phyloP scores from a whole-genome alignment of 441 rosid species.

The Codiaeum variegatum region DNA sequence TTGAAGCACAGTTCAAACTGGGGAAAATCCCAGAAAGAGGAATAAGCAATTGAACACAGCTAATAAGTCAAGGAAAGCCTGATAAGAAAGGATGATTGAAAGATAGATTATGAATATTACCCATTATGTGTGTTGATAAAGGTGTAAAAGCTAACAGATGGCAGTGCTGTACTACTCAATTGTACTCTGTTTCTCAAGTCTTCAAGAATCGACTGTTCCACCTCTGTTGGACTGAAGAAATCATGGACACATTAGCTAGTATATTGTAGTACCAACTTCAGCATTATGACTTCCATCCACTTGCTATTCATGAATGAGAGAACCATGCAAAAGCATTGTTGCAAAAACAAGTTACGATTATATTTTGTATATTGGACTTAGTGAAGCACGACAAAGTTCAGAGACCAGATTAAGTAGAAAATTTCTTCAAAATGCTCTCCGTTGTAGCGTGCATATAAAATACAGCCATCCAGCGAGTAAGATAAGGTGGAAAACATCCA shows the following conservation, averaged over 20 bases:
- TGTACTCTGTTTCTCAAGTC: constrained; percentile 94
- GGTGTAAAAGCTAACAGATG: constrained; percentile 94
- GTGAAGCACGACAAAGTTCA: background rate
- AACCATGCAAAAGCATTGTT: background rate
- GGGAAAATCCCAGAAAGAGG: constrained; percentile 6
- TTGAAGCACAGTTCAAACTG: constrained; percentile 80
- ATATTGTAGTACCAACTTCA: background rate
- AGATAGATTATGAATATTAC: constrained; percentile 35
- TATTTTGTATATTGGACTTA: background rate
- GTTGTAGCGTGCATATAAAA: background rate
- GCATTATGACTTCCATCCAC: constrained; percentile 2
- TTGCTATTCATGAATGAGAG: background rate
- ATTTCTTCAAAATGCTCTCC: background rate
- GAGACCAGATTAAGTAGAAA: background rate
- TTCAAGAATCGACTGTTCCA: constrained; percentile 87
- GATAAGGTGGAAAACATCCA: background rate
- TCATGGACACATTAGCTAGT: constrained; percentile 5
- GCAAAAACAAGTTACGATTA: background rate
- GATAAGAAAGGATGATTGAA: constrained; percentile 5
- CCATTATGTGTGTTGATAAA: constrained; percentile 86
- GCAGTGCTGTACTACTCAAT: constrained; percentile 71
- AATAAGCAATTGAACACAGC: constrained; percentile 16
- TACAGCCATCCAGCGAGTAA: background rate
- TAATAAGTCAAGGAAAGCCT: constrained; percentile 9
- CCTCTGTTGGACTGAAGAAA: constrained; percentile 68